Conservation (phyloP, 371 early-diverging fungal genomes). For the Ecytonucleospora hepatopenaei region DNA sequence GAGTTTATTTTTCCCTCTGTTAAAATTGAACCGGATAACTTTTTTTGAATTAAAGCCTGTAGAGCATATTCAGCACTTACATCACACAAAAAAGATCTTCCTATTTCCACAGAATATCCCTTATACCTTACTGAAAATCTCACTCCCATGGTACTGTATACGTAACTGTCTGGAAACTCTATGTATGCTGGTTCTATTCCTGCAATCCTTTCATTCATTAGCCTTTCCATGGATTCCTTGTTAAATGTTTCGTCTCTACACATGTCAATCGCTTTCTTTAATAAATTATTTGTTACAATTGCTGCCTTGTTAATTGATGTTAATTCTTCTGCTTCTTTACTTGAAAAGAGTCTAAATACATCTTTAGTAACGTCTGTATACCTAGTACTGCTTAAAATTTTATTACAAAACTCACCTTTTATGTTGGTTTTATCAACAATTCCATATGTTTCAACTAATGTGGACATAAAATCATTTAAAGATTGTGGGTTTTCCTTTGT, state of each 20-base stretch:
- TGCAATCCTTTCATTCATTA: constrained; percentile 10
- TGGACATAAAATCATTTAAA: constrained; percentile 21
- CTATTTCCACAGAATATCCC: constrained; percentile 52
- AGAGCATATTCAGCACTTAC: constrained; percentile 41
- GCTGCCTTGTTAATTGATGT: constrained; percentile 35
- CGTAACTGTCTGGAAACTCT: constrained; percentile 30
- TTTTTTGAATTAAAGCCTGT: constrained; percentile 23
- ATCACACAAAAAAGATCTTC: constrained; percentile 42
- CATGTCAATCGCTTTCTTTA: constrained; percentile 33
- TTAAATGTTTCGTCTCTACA: constrained; percentile 27
- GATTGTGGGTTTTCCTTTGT: constrained; percentile 43
- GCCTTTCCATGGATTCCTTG: constrained; percentile 22
- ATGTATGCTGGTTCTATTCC: constrained; percentile 30
- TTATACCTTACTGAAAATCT: constrained; percentile 52
- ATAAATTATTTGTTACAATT: constrained; percentile 12
- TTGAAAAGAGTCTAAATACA: constrained; percentile 30
- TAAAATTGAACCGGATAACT: not conserved
- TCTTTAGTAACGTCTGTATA: constrained; percentile 29
- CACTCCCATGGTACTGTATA: constrained; percentile 15
- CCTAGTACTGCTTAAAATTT: constrained; percentile 19
- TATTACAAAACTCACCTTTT: constrained; percentile 35
- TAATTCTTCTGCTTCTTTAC: constrained; percentile 45
- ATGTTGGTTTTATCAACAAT: constrained; percentile 39
- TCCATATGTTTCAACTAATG: constrained; percentile 12
- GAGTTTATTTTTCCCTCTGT: constrained; percentile 16